Evolutionary conservation across 306 rosid genomes (phyloP), one percentile per base, ranked within the genome.

Genomic region (Hippophae tibetana): DNA sequence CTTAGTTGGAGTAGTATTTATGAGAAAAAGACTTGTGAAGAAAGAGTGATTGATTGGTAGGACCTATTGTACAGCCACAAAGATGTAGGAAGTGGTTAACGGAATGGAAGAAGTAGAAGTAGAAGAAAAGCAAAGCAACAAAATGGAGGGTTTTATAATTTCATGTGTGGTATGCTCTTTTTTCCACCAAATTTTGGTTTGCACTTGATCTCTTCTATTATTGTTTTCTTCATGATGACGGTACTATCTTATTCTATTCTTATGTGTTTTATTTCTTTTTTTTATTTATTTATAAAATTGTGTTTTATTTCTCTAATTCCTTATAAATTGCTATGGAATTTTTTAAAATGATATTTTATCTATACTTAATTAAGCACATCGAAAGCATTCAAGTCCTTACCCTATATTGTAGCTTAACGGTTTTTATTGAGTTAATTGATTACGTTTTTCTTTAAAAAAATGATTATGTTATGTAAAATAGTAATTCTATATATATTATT

Each of bases 11-110:
- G 23, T 0, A 57, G 76, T 76, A 76, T 80, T 80, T 69, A 80
- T 47, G 74, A 80, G 74, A 27, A 23, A 60, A 63, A 58, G 67
- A 59, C 66, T 69, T 3, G 43, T 43, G 62, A 57, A 63, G 6
- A 78, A 60, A 46, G 76, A 54, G 71, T 61, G 65, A 76, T 81
- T 72, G 76, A 79, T 75, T 68, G 60, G 81, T 67, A 76, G 82
- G 94, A 72, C 58, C 83, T 81, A 52, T 14, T 7, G 10, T 78
- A 84, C 83, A 86, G 89, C 94, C 84, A 82, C 69, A 79, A 50
- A 18, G n/a, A 73, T 69, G 52, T 56, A 55, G 18, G 69, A 69
- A 43, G 63, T 58, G 71, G 38, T 43, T 57, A 77, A 66, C 64
- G 51, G 66, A 52, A 71, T 13, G 57, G 40, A 51, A 73, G 76